Percentiles rank a stretch among this genome's conserved stretches.
Evolutionary conservation across 2,329 filamentous ascomycete species (phyloP).

Genomic region (Aspergillus sp.): DNA sequence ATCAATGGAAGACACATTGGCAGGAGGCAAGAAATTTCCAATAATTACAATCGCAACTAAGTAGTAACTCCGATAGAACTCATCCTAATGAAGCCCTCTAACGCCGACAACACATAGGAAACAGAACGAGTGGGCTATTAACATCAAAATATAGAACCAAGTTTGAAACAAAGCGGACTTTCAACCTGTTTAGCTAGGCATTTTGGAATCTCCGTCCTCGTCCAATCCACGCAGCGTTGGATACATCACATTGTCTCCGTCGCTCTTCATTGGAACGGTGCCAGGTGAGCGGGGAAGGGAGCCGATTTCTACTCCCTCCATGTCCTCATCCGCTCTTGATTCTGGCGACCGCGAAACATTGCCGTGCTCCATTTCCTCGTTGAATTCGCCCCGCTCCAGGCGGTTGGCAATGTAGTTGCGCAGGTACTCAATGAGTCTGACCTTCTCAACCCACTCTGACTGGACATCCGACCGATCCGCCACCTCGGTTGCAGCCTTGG

Average conservation of each 20-base stretch:
- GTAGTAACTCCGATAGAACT: neutral
- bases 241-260: conserved; percentile 29
- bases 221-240: conserved; percentile 34
- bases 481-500: conserved; percentile 40
- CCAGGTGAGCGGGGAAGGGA: conserved; percentile 37
- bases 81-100: neutral
- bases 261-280: conserved; percentile 16
- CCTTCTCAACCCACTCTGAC: conserved; percentile 65
- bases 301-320: conserved; percentile 39
- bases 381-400: conserved; percentile 54
- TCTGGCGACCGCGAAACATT: conserved; percentile 18
- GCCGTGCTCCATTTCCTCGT: conserved; percentile 23
- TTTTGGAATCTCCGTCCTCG: conserved; percentile 38
- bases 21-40: neutral
- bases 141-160: conserved; percentile 8
- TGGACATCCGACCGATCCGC: conserved; percentile 49
- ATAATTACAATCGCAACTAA: neutral
- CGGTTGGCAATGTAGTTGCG: conserved; percentile 58
- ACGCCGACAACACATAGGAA: neutral
- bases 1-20: conserved; percentile 1
- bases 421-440: conserved; percentile 62
- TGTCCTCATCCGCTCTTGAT: conserved; percentile 21
- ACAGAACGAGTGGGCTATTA: neutral
- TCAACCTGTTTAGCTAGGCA: conserved; percentile 28
- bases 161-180: conserved; percentile 4